These are phyloP conservation scores for Eucalyptus polyanthemos DNA, from an alignment of 345 rosid genomes.

Conservation along the genomic window DNA sequence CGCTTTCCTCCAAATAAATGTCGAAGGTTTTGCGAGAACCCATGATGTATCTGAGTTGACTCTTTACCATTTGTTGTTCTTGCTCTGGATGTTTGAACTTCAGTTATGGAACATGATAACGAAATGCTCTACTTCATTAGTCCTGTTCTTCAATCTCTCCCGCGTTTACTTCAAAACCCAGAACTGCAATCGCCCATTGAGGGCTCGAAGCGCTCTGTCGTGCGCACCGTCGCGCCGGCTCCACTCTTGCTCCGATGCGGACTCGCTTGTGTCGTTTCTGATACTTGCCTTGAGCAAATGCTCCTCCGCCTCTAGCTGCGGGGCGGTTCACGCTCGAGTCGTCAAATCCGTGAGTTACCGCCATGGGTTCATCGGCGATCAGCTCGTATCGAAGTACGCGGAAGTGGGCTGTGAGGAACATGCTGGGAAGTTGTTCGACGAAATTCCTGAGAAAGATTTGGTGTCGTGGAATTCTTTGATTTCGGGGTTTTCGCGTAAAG, in stretches of 20 bases:
- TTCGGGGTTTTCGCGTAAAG: conserved; percentile 28
- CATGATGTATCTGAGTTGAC: not conserved
- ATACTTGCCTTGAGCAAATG: conserved; percentile 26
- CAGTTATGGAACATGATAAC: conserved; percentile 8
- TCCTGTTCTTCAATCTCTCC: not conserved
- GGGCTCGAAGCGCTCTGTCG: not conserved
- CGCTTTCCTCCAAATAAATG: not conserved
- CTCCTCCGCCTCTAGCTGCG: conserved; percentile 15
- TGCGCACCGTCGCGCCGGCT: not conserved
- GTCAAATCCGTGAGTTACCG: conserved; percentile 38
- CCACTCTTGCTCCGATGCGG: not conserved
- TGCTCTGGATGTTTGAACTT: not conserved
- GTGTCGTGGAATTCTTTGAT: conserved; percentile 66
- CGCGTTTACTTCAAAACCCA: not conserved
- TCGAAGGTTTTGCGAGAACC: not conserved
- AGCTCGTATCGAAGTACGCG: conserved; percentile 22
- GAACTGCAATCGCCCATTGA: not conserved
- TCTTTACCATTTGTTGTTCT: not conserved
- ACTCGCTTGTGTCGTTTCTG: conserved; percentile 32
- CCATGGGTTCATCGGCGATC: conserved; percentile 63
- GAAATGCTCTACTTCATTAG: not conserved
- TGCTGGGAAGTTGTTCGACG: conserved; percentile 43
- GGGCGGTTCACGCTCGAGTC: conserved; percentile 29
- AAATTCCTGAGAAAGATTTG: conserved; percentile 50
- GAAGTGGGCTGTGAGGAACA: conserved; percentile 19